Evolutionary conservation across 2,329 filamentous ascomycete genomes (phyloP).

Genomic region (Davidsoniella neocaledoniae): DNA sequence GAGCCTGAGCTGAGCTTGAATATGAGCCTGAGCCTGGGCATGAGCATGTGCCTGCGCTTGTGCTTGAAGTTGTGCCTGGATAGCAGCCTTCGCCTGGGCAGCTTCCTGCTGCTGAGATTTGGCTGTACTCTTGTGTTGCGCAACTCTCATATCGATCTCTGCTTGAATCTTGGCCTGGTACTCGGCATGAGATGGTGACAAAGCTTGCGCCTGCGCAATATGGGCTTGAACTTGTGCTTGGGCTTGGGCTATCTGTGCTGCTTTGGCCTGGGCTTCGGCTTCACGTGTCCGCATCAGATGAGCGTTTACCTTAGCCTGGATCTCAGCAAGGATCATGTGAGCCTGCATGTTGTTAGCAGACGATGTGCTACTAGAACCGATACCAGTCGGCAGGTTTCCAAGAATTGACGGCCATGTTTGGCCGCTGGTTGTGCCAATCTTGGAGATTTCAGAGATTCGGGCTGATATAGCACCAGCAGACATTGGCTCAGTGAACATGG

Average conservation of each 20-base stretch:
- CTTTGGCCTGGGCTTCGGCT: conserved; percentile 6
- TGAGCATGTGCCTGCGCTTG: conserved; percentile 14
- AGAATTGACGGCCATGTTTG: conserved; percentile 14
- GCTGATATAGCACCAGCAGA: conserved; percentile 11
- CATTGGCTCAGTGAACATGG: conserved; percentile 6
- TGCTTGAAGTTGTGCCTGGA: conserved; percentile 12
- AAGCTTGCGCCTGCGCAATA: conserved; percentile 11
- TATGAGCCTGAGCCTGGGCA: conserved; percentile 14
- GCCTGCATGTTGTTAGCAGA: conserved; percentile 10
- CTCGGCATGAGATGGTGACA: conserved; percentile 2
- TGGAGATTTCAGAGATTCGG: conserved; percentile 9
- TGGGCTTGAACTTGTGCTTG: conserved; percentile 10
- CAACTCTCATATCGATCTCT: conserved; percentile 8
- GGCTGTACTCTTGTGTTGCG: conserved; percentile 7
- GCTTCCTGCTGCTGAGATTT: conserved; percentile 12
- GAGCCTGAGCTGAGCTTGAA: conserved; percentile 13
- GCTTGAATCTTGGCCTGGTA: conserved; percentile 10
- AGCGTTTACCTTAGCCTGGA: conserved; percentile 23
- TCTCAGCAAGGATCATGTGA: conserved; percentile 9
- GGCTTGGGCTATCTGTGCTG: conserved; percentile 7
- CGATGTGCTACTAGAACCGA: not conserved
- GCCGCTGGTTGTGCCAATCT: conserved; percentile 14
- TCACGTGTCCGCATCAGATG: conserved; percentile 15
- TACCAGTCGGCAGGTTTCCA: conserved; percentile 9
- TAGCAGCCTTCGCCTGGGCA: conserved; percentile 16